phyloP scores from a whole-genome alignment of 176 grass and related monocot genomes.

The Rhynchospora pubera region DNA sequence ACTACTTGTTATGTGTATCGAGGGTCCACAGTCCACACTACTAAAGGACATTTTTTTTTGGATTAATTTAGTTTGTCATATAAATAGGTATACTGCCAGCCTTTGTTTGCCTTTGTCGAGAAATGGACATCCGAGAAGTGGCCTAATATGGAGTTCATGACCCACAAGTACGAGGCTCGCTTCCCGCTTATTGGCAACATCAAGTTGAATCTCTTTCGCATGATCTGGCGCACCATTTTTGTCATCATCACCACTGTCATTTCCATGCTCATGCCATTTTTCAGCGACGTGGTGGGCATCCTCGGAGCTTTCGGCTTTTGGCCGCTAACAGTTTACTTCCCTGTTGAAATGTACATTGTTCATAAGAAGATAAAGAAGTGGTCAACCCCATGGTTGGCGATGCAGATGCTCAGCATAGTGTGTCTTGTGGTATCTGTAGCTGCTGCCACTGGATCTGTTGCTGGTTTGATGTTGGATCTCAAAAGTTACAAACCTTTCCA shows the following conservation, averaged over 20 bases:
- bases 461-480: conserved; percentile 40
- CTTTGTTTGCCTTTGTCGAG: conserved; percentile 53
- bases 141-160: conserved; percentile 31
- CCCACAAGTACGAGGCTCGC: conserved; percentile 22
- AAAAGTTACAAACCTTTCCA: conserved; percentile 44
- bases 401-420: conserved; percentile 36
- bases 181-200: neutral
- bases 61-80: neutral
- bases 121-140: conserved; percentile 27
- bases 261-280: conserved; percentile 84
- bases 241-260: conserved; percentile 61
- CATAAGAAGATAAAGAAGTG: conserved; percentile 32
- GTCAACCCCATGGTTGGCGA: conserved; percentile 31
- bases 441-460: conserved; percentile 43
- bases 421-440: conserved; percentile 52
- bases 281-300: conserved; percentile 63
- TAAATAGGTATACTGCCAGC: conserved; percentile 46
- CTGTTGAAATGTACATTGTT: conserved; percentile 87
- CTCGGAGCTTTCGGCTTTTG: conserved; percentile 88
- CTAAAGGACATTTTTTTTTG: neutral
- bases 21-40: neutral
- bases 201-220: conserved; percentile 44
- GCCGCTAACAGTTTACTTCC: conserved; percentile 93
- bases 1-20: neutral
- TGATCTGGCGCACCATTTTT: conserved; percentile 51